phyloP scores from a whole-genome alignment of 345 rosid species.

The Crucihimalaya himalaica region DNA sequence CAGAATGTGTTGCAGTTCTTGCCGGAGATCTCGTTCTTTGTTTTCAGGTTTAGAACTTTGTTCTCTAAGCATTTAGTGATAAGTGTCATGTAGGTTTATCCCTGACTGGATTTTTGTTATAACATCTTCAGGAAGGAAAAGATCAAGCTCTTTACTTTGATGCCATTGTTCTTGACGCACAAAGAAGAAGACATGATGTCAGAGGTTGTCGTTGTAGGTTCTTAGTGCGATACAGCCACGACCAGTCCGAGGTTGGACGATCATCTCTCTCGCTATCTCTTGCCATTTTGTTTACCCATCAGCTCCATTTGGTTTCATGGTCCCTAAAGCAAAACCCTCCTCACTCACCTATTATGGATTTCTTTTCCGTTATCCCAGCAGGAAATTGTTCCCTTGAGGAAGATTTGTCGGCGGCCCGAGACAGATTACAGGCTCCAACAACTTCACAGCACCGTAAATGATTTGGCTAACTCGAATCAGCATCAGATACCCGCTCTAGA shows the following conservation, averaged over 20 bases:
- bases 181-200: conserved; percentile 94
- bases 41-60: conserved; percentile 68
- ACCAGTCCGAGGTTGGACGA: conserved; percentile 80
- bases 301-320: conserved; percentile 14
- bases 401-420: conserved; percentile 95
- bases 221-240: conserved; percentile 95
- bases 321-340: conserved; percentile 21
- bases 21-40: conserved; percentile 96
- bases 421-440: conserved; percentile 98
- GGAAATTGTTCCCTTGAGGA: conserved; percentile 97
- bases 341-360: conserved; percentile 31
- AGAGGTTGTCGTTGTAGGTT: conserved; percentile 99
- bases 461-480: conserved; percentile 44
- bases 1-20: conserved; percentile 99
- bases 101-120: neutral
- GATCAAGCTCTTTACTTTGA: conserved; percentile 98
- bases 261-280: conserved; percentile 24
- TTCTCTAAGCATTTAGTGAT: conserved; percentile 10
- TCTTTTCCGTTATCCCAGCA: conserved; percentile 43
- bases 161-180: conserved; percentile 96
- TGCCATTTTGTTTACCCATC: neutral
- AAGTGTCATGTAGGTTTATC: conserved; percentile 15
- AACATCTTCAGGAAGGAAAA: conserved; percentile 83
- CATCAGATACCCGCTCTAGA: conserved; percentile 31
- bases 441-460: conserved; percentile 65